Evolutionary conservation across 441 rosid genomes (phyloP).

Genomic region (Metrosideros polymorpha): DNA sequence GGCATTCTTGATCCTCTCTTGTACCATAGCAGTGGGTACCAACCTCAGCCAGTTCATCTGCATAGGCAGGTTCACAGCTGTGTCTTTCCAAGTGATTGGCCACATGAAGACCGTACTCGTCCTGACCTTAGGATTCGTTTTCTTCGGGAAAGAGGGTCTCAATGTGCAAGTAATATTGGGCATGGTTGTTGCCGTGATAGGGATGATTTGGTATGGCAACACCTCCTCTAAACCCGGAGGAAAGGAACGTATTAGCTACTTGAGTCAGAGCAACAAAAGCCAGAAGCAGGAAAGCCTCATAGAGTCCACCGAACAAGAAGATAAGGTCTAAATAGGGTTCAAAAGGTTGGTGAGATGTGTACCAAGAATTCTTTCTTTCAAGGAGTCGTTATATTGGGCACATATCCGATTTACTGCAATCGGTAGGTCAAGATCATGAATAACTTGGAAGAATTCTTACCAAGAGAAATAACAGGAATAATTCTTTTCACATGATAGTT

Average conservation of each 20-base stretch:
- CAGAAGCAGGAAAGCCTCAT: conserved; percentile 40
- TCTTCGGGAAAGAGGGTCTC: conserved; percentile 92
- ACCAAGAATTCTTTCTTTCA: neutral
- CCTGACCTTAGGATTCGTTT: conserved; percentile 70
- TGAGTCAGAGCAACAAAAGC: conserved; percentile 32
- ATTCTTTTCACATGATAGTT: neutral
- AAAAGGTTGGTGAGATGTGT: neutral
- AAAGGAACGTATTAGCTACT: conserved; percentile 62
- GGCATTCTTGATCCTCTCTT: conserved; percentile 72
- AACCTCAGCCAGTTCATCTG: conserved; percentile 98
- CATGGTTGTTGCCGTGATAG: conserved; percentile 76
- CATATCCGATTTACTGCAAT: neutral
- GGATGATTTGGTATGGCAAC: conserved; percentile 93
- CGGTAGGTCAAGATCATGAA: neutral
- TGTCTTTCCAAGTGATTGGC: conserved; percentile 93
- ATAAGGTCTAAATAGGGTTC: conserved; percentile 43
- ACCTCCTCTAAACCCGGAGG: conserved; percentile 94
- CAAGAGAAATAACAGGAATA: neutral
- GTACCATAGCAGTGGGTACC: conserved; percentile 88
- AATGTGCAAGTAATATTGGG: conserved; percentile 81
- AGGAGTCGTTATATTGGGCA: neutral
- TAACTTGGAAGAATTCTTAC: neutral
- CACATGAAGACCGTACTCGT: conserved; percentile 98
- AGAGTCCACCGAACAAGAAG: conserved; percentile 42
- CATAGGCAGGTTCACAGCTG: conserved; percentile 93